phyloP scores from a whole-genome alignment of 768 basidiomycete species.

The Boletus pseudo-olivaceus region DNA sequence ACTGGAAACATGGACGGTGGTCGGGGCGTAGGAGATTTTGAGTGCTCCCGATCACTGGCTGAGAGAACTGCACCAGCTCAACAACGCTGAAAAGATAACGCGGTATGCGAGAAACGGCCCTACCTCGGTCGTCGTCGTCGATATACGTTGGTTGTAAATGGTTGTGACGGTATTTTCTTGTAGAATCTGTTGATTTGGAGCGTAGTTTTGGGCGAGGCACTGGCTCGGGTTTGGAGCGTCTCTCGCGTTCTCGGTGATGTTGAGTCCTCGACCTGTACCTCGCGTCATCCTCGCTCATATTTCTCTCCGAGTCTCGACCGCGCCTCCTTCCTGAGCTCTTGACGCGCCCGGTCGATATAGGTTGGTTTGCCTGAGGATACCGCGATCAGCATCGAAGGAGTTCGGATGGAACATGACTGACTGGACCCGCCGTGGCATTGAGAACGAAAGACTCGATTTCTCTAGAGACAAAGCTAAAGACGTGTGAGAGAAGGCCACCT shows the following conservation, averaged over 20 bases:
- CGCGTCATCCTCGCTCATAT: slow-evolving; percentile 14
- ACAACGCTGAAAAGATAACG: not conserved
- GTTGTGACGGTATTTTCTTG: slow-evolving; percentile 1
- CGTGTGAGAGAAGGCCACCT: slow-evolving; percentile 54
- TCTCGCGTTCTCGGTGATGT: slow-evolving; percentile 9
- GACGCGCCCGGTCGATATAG: slow-evolving; percentile 8
- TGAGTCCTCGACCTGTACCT: slow-evolving; percentile 3
- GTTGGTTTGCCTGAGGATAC: slow-evolving; percentile 16
- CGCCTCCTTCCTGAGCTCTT: slow-evolving; percentile 8
- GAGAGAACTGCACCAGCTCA: slow-evolving; percentile 21
- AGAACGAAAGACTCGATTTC: slow-evolving; percentile 71
- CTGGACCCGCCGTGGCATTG: slow-evolving; percentile 48
- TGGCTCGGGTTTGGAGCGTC: slow-evolving; percentile 4
- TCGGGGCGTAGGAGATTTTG: slow-evolving; percentile 18
- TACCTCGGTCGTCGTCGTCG: slow-evolving; percentile 23
- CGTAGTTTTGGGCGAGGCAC: slow-evolving; percentile 12
- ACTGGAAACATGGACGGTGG: slow-evolving; percentile 14
- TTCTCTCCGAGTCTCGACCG: slow-evolving; percentile 5
- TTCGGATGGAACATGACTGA: slow-evolving; percentile 8
- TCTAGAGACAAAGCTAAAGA: slow-evolving; percentile 65
- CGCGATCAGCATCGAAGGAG: slow-evolving; percentile 3
- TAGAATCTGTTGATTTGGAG: slow-evolving; percentile 20
- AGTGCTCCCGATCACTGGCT: slow-evolving; percentile 17
- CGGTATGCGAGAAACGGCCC: not conserved
- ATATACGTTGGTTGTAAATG: not conserved